These are phyloP conservation scores for Melastoma candidum DNA, from an alignment of 441 rosid genomes.

Conservation along the genomic window DNA sequence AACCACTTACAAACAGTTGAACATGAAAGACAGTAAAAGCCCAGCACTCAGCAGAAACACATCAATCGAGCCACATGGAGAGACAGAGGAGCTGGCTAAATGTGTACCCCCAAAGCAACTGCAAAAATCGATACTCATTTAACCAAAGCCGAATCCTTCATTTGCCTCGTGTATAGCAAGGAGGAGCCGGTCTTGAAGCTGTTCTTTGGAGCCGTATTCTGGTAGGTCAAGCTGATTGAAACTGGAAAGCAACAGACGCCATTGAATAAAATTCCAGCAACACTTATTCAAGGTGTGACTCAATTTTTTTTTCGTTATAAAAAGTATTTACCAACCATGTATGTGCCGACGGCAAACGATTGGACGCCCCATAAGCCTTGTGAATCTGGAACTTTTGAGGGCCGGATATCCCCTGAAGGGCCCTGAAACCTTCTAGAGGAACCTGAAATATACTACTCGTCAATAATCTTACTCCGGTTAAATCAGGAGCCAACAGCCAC, in stretches of 20 bases:
- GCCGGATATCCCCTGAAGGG: conserved; percentile 94
- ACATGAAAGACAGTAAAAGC: no score
- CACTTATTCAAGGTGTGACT: no score
- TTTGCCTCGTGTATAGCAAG: conserved; percentile 96
- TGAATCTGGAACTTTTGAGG: conserved; percentile 95
- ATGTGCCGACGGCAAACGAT: conserved; percentile 92
- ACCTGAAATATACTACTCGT: conserved; percentile 38
- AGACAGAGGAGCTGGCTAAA: not conserved
- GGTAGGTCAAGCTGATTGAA: conserved; percentile 98
- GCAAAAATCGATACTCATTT: conserved; percentile 6
- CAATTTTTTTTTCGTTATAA: not conserved
- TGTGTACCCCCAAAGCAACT: not conserved
- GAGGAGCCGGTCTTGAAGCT: conserved; percentile 71
- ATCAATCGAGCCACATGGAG: no score
- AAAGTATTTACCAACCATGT: conserved; percentile 53
- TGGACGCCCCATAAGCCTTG: conserved; percentile 95
- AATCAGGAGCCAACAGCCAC: no score
- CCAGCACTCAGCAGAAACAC: no score
- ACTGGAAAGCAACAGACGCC: conserved; percentile 31
- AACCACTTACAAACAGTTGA: no score
- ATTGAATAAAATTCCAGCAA: no score
- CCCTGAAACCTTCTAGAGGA: conserved; percentile 92
- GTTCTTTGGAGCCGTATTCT: conserved; percentile 74
- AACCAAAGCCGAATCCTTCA: conserved; percentile 97
- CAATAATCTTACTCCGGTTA: no score